phyloP scores from a whole-genome alignment of 768 basidiomycete species.

The Gelatoporia subvermispora region DNA sequence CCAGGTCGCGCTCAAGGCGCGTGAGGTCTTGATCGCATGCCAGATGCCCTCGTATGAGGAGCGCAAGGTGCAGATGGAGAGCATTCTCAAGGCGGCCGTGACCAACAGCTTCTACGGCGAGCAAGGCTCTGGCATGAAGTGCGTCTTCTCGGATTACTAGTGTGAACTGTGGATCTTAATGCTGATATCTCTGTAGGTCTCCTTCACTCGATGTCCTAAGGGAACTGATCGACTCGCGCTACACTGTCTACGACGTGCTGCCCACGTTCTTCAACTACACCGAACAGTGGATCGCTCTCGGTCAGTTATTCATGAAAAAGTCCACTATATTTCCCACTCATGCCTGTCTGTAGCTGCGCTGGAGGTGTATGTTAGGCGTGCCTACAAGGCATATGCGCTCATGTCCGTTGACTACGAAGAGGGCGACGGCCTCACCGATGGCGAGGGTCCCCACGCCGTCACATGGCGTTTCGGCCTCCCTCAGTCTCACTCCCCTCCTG shows the following conservation, averaged over 20 bases:
- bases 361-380: conserved; percentile 93
- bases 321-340: background rate
- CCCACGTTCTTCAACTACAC: conserved; percentile 90
- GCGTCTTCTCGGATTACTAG: conserved; percentile 12
- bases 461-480: conserved; percentile 97
- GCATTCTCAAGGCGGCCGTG: conserved; percentile 84
- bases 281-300: conserved; percentile 80
- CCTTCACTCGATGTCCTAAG: conserved; percentile 84
- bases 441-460: conserved; percentile 72
- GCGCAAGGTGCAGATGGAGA: conserved; percentile 89
- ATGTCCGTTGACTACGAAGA: conserved; percentile 94
- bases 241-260: conserved; percentile 95
- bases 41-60: conserved; percentile 98
- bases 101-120: conserved; percentile 89
- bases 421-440: conserved; percentile 80
- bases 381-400: conserved; percentile 90
- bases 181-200: conserved; percentile 39
- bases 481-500: conserved; percentile 79
- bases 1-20: conserved; percentile 87
- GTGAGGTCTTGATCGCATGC: conserved; percentile 93
- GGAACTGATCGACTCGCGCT: conserved; percentile 93
- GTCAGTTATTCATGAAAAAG: conserved; percentile 36
- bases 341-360: conserved; percentile 63
- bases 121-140: conserved; percentile 59
- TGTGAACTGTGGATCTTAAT: conserved; percentile 6